Percentiles rank a stretch among this genome's conserved stretches.
Conservation (phyloP, 1,284 basidiomycete genomes). For the Melanopsichium pennsylvanicum region DNA sequence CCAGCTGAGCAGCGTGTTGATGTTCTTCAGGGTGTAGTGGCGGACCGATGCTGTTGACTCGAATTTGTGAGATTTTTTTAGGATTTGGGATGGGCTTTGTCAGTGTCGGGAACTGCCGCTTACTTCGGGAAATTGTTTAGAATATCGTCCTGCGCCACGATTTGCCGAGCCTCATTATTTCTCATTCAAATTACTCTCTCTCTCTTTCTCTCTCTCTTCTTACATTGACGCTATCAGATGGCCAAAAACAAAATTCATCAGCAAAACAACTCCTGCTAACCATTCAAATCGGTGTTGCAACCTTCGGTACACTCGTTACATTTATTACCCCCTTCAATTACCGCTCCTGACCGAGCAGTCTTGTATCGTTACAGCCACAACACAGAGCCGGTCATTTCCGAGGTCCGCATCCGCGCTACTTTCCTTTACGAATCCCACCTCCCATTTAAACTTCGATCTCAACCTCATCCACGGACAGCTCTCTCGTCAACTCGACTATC, state of each 20-base stretch:
- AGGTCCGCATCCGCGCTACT: constrained; percentile 6
- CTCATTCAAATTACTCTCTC: background rate
- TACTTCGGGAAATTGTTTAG: constrained; percentile 14
- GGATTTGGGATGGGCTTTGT: background rate
- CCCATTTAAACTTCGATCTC: background rate
- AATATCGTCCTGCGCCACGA: constrained; percentile 2
- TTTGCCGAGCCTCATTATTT: constrained; percentile 7
- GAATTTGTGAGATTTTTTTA: background rate
- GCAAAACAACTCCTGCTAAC: too few relatives aligned
- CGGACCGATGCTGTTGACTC: too few relatives aligned
- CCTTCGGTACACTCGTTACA: too few relatives aligned
- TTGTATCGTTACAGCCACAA: background rate
- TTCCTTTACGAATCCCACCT: background rate
- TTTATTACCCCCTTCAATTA: too few relatives aligned
- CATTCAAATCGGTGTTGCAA: too few relatives aligned
- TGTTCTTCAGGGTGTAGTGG: too few relatives aligned
- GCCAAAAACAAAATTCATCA: too few relatives aligned
- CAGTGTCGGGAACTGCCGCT: constrained; percentile 27
- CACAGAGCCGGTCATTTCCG: constrained; percentile 1
- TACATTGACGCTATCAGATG: too few relatives aligned
- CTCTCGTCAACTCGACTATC: too few relatives aligned
- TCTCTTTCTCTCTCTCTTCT: background rate
- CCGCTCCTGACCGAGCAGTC: too few relatives aligned
- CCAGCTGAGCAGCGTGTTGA: too few relatives aligned
- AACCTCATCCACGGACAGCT: background rate